Evolutionary conservation across 192 early-diverging fungal species (phyloP).

Genomic region (Physocladia obscura): DNA sequence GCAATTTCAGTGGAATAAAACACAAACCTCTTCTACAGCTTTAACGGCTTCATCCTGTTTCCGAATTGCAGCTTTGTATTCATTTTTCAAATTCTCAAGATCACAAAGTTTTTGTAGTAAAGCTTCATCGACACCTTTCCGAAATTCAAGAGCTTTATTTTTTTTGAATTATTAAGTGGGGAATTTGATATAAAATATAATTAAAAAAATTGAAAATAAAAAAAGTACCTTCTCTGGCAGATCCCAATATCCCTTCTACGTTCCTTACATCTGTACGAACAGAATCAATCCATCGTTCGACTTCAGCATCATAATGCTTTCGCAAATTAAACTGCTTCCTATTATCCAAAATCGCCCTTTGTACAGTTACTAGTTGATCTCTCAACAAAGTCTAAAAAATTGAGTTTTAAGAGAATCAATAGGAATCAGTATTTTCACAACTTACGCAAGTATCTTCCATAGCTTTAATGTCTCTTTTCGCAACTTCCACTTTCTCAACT

Average conservation of each 20-base stretch:
- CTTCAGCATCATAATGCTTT: slow-evolving; percentile 23
- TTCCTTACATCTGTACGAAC: neutral
- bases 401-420: neutral
- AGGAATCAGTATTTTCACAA: neutral
- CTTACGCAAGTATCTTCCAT: slow-evolving; percentile 11
- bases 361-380: neutral
- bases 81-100: neutral
- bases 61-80: neutral
- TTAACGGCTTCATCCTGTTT: neutral
- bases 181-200: too few relatives aligned
- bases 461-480: neutral
- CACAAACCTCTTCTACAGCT: neutral
- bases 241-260: neutral
- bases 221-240: slow-evolving; percentile 11
- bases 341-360: slow-evolving; percentile 1
- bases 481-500: neutral
- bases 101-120: neutral
- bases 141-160: neutral
- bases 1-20: neutral
- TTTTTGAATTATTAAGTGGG: too few relatives aligned
- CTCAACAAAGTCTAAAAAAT: neutral
- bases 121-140: neutral
- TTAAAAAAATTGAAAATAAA: too few relatives aligned
- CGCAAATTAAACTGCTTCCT: slow-evolving; percentile 18
- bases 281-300: slow-evolving; percentile 21